Percentiles rank a stretch among this genome's conserved stretches.
These are phyloP conservation scores for Cercospora nicotianae DNA, from an alignment of 2,329 filamentous ascomycete genomes.

Conservation along the genomic window DNA sequence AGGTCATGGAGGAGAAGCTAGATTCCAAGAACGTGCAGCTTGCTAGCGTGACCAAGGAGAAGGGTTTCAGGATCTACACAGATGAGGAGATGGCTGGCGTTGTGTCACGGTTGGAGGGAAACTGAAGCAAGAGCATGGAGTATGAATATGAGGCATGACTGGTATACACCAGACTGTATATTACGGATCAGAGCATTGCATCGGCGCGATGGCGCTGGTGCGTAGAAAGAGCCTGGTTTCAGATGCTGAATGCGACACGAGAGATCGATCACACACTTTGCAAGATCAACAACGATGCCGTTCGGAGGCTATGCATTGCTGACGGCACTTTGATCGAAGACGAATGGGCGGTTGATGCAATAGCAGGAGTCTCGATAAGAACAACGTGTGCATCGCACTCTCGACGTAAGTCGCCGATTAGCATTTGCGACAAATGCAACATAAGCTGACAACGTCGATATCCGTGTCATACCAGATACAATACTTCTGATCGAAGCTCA, in stretches of 20 bases:
- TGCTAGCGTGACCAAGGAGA: conserved; percentile 95
- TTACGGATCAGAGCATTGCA: conserved; percentile 26
- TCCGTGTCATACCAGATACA: background rate
- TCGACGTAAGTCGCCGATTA: background rate
- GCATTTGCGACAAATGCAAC: background rate
- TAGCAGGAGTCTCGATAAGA: background rate
- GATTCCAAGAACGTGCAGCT: conserved; percentile 98
- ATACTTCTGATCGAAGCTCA: background rate
- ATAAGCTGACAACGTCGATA: background rate
- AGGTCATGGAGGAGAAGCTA: conserved; percentile 99
- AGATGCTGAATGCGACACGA: background rate
- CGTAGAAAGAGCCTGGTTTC: conserved; percentile 3
- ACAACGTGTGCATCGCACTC: background rate
- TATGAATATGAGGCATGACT: conserved; percentile 14
- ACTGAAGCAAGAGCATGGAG: conserved; percentile 36
- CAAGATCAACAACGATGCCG: background rate
- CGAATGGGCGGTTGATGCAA: background rate
- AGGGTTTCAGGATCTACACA: conserved; percentile 97
- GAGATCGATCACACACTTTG: background rate
- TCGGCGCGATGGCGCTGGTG: conserved; percentile 16
- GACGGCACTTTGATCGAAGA: background rate
- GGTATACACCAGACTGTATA: conserved; percentile 20
- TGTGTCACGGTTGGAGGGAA: conserved; percentile 71
- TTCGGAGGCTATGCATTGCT: background rate
- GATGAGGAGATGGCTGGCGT: conserved; percentile 96